phyloP scores from a whole-genome alignment of 75 land plant species.

The Selaginella tamariscina region DNA sequence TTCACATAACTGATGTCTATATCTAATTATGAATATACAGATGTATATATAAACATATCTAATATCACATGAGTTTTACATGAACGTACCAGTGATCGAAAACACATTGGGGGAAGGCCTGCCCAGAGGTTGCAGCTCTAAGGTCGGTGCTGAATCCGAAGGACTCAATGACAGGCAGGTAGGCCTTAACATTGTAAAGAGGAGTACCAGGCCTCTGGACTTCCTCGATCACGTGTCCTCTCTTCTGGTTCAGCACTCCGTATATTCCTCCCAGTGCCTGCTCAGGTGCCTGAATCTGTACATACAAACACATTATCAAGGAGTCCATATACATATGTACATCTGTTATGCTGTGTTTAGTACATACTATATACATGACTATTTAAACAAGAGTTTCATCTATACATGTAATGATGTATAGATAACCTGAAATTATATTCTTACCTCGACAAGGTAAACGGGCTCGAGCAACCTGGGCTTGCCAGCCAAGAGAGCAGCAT shows the following conservation, averaged over 20 bases:
- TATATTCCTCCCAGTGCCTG: conserved; percentile 49
- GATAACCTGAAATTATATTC: too few relatives aligned
- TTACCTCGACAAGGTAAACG: conserved; percentile 49
- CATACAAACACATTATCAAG: too few relatives aligned
- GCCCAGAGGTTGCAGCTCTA: conserved; percentile 62
- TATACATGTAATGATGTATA: too few relatives aligned
- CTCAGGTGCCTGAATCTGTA: conserved; percentile 57
- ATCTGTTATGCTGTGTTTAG: too few relatives aligned
- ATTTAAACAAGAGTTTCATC: too few relatives aligned
- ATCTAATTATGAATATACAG: too few relatives aligned
- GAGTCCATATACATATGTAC: too few relatives aligned
- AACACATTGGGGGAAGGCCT: conserved; percentile 69
- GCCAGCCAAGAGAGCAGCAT: conserved; percentile 48
- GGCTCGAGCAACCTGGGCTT: conserved; percentile 47
- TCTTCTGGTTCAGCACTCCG: conserved; percentile 50
- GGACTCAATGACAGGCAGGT: conserved; percentile 59
- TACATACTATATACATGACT: too few relatives aligned
- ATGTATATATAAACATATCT: too few relatives aligned
- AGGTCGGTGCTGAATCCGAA: conserved; percentile 50
- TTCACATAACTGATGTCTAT: too few relatives aligned
- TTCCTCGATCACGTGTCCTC: conserved; percentile 64
- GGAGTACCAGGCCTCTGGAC: conserved; percentile 62
- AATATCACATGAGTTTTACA: too few relatives aligned
- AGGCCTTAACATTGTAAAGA: conserved; percentile 69
- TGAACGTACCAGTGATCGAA: conserved; percentile 74